phyloP scores from a whole-genome alignment of 2,329 filamentous ascomycete genomes.

The Neodidymelliopsis sp. region DNA sequence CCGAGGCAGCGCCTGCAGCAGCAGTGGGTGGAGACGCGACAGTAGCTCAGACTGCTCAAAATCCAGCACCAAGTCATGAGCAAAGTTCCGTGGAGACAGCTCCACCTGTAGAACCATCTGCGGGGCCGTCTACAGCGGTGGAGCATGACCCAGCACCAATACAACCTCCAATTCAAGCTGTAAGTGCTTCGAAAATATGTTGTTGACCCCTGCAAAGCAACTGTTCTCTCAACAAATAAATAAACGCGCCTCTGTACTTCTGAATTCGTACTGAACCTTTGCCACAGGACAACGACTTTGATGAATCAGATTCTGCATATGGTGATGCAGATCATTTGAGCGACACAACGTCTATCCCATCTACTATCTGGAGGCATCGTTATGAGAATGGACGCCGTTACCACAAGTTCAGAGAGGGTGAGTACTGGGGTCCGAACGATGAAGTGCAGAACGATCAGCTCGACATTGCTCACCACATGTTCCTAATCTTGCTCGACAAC shows the following conservation, averaged over 20 bases:
- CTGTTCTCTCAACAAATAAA: neutral
- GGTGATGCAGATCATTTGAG: constrained; percentile 32
- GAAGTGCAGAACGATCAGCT: constrained; percentile 39
- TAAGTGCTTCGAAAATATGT: neutral
- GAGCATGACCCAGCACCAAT: constrained; percentile 16
- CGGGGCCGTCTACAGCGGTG: constrained; percentile 4
- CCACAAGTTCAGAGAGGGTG: constrained; percentile 41
- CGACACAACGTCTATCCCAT: constrained; percentile 43
- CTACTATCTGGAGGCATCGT: constrained; percentile 40
- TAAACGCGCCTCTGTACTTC: neutral
- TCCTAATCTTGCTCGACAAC: constrained; percentile 29
- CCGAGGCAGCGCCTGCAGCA: neutral
- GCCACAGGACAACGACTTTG: constrained; percentile 13
- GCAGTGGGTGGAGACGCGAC: neutral
- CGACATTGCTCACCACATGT: constrained; percentile 41
- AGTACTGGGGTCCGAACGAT: constrained; percentile 44
- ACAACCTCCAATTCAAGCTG: constrained; percentile 16
- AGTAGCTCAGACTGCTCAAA: neutral
- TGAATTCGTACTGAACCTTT: neutral
- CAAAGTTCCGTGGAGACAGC: constrained; percentile 4
- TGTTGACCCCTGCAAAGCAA: neutral
- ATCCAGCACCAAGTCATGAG: neutral
- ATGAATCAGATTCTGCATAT: constrained; percentile 36
- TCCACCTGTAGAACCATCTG: neutral
- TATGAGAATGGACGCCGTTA: constrained; percentile 46